Evolutionary conservation across 805 yeast species (phyloP), one percentile per base, ranked within the genome.

Genomic region (Vanderwaltozyma yarrowii): DNA sequence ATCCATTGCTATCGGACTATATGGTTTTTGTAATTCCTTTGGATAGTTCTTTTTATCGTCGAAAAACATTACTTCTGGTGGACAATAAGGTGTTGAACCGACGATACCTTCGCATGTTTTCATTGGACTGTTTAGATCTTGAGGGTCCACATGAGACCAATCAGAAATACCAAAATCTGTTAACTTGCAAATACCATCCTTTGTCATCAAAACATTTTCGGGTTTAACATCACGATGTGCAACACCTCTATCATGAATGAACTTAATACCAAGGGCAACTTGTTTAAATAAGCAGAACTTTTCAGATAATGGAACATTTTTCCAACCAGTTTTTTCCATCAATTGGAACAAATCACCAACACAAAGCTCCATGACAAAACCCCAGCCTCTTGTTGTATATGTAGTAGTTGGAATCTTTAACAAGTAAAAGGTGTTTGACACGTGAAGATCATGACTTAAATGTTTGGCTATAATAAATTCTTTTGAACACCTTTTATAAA

Each of bases 51-150:
- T 51, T 38, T 57, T 50, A 8, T 51, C 38, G 38, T 53, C 59
- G 28, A 63, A 70, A 20, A 61, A 54, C 72, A 76, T 70, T 13
- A 80, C 83, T 58, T 82, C 92, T 2, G 94, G 92, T 4, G 89
- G 76, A 11, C 80, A 74, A 56, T 80, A 82, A 1, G 92, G 92
- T 3, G 92, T 85, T 1, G 88, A 80, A 2, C 94, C 92, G 31
- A 80, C 80, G 54, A 71, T 70, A 2, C 74, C 63, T 30, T 69
- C 62, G 28, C 62, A 60, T 23, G 46, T 31, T 33, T 55, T 62
- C 8, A 62, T 35, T 5, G 47, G 70, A 18, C 74, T 66, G 0
- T 56, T 46, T 16, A 70, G 60, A 56, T 80, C 73, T 1, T 72
- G 70, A 1, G 72, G 73, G 16, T 56, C 64, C 36, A 60, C 70